phyloP scores from a whole-genome alignment of 768 basidiomycete genomes.

The Collybiopsis confluens region DNA sequence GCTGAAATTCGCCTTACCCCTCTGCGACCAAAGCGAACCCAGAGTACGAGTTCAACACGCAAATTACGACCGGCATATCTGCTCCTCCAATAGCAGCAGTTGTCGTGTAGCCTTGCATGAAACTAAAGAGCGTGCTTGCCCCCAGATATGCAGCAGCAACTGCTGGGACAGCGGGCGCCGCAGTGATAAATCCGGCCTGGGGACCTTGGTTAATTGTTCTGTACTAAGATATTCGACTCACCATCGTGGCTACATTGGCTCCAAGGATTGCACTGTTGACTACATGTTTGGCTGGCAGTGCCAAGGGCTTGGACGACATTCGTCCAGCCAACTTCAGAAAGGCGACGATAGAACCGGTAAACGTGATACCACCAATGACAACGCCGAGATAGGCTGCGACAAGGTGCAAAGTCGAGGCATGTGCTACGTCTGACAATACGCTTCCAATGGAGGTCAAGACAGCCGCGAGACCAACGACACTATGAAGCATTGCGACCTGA shows the following conservation, averaged over 20 bases:
- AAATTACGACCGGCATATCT: conserved; percentile 93
- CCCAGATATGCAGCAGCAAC: conserved; percentile 78
- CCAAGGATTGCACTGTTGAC: conserved; percentile 71
- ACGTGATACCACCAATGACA: conserved; percentile 84
- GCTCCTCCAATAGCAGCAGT: conserved; percentile 92
- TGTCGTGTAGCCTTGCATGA: conserved; percentile 82
- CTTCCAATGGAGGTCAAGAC: conserved; percentile 84
- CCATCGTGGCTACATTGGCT: conserved; percentile 66
- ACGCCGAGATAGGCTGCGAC: conserved; percentile 85
- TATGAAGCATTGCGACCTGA: conserved; percentile 68
- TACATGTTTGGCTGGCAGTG: conserved; percentile 73
- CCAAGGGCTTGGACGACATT: conserved; percentile 71
- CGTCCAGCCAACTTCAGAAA: conserved; percentile 84
- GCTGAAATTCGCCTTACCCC: conserved; percentile 33
- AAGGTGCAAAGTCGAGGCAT: conserved; percentile 69
- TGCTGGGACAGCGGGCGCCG: conserved; percentile 64
- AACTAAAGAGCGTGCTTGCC: conserved; percentile 70
- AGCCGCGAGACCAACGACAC: conserved; percentile 86
- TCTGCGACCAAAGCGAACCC: conserved; percentile 90
- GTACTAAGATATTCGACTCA: no score
- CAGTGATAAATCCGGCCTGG: conserved; percentile 62
- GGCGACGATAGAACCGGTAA: conserved; percentile 86
- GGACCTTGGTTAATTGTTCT: no score
- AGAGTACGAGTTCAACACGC: conserved; percentile 86
- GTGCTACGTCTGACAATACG: conserved; percentile 66